phyloP scores from a whole-genome alignment of 2,329 filamentous ascomycete genomes.

The Fusarium xyrophilum region DNA sequence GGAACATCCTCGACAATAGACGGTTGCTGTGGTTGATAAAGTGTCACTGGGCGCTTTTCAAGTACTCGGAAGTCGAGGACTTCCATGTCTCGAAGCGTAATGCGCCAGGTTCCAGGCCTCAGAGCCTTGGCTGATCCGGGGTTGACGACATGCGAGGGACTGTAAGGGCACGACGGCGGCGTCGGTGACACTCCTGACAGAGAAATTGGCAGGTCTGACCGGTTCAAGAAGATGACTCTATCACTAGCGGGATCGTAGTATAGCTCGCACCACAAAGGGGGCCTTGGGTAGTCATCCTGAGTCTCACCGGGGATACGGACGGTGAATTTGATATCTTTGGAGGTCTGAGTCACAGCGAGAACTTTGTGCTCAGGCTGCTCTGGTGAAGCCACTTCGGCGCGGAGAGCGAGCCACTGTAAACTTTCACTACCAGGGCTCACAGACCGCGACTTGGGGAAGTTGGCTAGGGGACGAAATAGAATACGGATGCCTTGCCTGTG shows the following conservation, averaged over 20 bases:
- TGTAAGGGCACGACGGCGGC: slow-evolving; percentile 49
- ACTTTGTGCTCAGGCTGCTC: slow-evolving; percentile 64
- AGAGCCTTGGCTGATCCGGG: slow-evolving; percentile 55
- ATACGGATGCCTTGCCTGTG: slow-evolving; percentile 64
- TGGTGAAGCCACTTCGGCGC: slow-evolving; percentile 59
- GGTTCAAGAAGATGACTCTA: slow-evolving; percentile 63
- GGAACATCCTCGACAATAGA: slow-evolving; percentile 40
- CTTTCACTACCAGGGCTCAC: slow-evolving; percentile 64
- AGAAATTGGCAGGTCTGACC: slow-evolving; percentile 60
- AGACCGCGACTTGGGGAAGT: slow-evolving; percentile 58
- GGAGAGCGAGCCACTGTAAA: slow-evolving; percentile 63
- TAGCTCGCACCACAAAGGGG: slow-evolving; percentile 65
- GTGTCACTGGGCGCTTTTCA: slow-evolving; percentile 58
- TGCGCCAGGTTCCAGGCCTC: slow-evolving; percentile 64
- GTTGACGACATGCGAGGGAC: slow-evolving; percentile 54
- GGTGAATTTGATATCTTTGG: slow-evolving; percentile 66
- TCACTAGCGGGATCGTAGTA: slow-evolving; percentile 67
- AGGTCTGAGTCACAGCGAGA: slow-evolving; percentile 66
- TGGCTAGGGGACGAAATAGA: slow-evolving; percentile 61
- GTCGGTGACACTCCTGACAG: slow-evolving; percentile 55
- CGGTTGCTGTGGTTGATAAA: slow-evolving; percentile 46
- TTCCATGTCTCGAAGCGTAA: slow-evolving; percentile 56
- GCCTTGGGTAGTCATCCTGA: slow-evolving; percentile 52
- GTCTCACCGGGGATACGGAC: slow-evolving; percentile 61
- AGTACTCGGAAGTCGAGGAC: slow-evolving; percentile 66